Base-by-base conservation (phyloP, 257 asterid species). In the Misopates orontium region DNA sequence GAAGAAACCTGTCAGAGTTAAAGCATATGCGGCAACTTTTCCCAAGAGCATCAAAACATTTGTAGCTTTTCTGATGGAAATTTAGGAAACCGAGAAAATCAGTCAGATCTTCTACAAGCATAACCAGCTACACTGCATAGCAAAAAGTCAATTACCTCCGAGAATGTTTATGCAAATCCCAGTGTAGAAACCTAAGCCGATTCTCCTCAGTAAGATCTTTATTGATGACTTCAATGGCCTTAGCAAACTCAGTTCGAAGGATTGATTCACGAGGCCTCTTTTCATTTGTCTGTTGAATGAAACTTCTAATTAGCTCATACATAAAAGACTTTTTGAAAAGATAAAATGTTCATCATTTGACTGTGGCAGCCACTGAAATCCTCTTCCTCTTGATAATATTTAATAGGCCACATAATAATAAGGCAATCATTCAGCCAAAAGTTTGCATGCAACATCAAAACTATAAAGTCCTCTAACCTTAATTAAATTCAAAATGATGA, bases 111-210 rank as follows among this genome's bases (percentile, higher is more conserved):
- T 51, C 15, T 32, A 66, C 24, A 68, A 61, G 64, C 25, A 62
- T 62, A 71, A 71, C 50, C 41, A 61, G 66, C 39, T 57, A 58
- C 24, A 45, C 42, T 14, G 73, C 22, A 50, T 75, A 57, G 49
- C 52, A 54, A 31, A 69, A 70, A 49, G 23, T 56, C 15, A 63
- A 53, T 60, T 79, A 94, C 99, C 99, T 82, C 68, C 87, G 90
- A 15, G 99, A 94, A 81, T 94, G 97, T 76, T 90, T 94, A 78
- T 90, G 75, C 84, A 94, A 80, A 78, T 93, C 99, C 97, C 87
- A 90, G 76, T 93, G 99, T 62, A 93, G 96, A 78, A 93, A 93
- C 80, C 80, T 93, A 64, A 93, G 96, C 59, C 82, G 93, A 66
- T 85, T 81, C 82, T 86, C 96, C 75, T 90, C 97, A 41, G 90